Base-by-base conservation (phyloP, 441 rosid genomes). In the Erysimum cheiri region DNA sequence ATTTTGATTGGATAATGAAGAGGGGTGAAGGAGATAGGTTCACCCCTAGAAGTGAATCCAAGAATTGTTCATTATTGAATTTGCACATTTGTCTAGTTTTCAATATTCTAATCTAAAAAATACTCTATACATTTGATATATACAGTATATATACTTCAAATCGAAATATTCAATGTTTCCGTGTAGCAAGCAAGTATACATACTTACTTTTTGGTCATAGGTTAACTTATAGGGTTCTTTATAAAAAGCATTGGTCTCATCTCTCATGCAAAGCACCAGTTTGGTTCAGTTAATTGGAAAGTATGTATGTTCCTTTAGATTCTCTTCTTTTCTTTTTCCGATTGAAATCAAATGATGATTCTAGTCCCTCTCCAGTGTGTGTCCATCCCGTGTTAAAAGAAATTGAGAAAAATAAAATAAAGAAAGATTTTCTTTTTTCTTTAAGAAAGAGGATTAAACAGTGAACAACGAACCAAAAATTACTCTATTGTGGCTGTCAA, bases 141-240 rank as follows among this genome's bases (percentile, higher is more conserved):
- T 14, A 33, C 11, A n/a, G n/a, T n/a, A n/a, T n/a, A n/a, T n/a
- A n/a, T n/a, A n/a, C n/a, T 52, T 35, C 7, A 24, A 64, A 72
- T 72, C 19, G 24, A 49, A 4, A 50, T 58, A 64, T 48, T 37
- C 15, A 41, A 52, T 67, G 72, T 73, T 73, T 60, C 72, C 68
- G 35, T 33, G 72, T 60, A 41, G 63, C 72, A 73, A 73, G 57
- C 77, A 73, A 73, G 68, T 73, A 67, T 72, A 67, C 52, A 50
- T 24, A 26, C 49, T 41, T 48, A 60, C 67, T 60, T 73, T 52
- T 47, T 60, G 63, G 72, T 73, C 72, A 35, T 67, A 73, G 77
- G 72, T 67, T 67, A 24, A 37, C 14, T 26, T 24, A 73, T 59
- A 73, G 72, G 67, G 26, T 59, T 67, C 67, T 67, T 73, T 73